These are phyloP conservation scores for Aphanomyces stellatus DNA, from an alignment of 352 stramenopile genomes.

Conservation along the genomic window DNA sequence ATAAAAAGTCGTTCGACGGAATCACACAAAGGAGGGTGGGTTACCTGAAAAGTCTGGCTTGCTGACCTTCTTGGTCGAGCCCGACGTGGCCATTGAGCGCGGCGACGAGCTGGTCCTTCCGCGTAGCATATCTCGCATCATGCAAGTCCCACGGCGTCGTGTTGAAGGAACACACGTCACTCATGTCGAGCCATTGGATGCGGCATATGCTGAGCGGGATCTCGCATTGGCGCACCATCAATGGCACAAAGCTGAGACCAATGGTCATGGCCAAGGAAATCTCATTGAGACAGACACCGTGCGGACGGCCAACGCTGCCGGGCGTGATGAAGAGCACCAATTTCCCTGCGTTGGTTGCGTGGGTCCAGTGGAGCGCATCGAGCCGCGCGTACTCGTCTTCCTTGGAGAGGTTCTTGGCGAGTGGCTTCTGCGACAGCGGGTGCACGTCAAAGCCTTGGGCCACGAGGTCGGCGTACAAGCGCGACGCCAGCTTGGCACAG, in stretches of 20 bases:
- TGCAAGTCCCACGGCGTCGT: conserved; percentile 31
- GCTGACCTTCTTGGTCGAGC: conserved; percentile 63
- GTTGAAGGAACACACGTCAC: conserved; percentile 24
- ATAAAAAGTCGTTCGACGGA: not conserved
- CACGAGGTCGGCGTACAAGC: conserved; percentile 45
- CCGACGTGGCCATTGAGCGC: conserved; percentile 37
- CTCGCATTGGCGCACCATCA: conserved; percentile 62
- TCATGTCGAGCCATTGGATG: conserved; percentile 76
- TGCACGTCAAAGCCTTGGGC: conserved; percentile 38
- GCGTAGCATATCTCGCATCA: conserved; percentile 35
- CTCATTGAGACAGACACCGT: conserved; percentile 57
- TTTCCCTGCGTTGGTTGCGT: conserved; percentile 30
- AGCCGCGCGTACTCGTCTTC: not conserved
- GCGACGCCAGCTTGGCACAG: conserved; percentile 41
- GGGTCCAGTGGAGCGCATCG: conserved; percentile 50
- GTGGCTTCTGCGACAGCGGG: conserved; percentile 22
- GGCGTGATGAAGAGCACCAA: conserved; percentile 58
- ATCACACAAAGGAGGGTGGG: too few relatives aligned
- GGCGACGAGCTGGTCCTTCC: conserved; percentile 45
- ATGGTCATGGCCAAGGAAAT: conserved; percentile 61
- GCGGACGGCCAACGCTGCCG: conserved; percentile 52
- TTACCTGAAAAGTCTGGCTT: conserved; percentile 51
- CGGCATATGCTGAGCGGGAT: conserved; percentile 73
- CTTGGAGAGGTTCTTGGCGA: not conserved
- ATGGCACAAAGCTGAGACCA: conserved; percentile 52